Evolutionary conservation across 768 basidiomycete species (phyloP), one percentile per base, ranked within the genome.

Genomic region (Hypsizygus marmoreus): DNA sequence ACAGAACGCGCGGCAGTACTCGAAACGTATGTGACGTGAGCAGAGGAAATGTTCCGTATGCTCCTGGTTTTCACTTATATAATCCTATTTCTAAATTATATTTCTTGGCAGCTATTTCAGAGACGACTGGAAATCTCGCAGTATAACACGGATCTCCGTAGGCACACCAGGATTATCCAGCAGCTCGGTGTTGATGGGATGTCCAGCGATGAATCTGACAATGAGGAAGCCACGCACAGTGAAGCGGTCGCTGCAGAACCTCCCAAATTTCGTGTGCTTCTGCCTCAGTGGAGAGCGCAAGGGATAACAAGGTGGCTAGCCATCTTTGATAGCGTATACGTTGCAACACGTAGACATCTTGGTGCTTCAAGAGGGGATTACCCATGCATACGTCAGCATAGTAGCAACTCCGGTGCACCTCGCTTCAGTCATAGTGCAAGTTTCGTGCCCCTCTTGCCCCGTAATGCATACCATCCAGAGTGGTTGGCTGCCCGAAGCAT

Each of bases 161-260:
- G 16, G n/a, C 60, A 61, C 23, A 43, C 41, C 2, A 7, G 23
- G 8, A 50, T 61, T 39, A 52, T 61, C 1, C 51, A 59, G 29
- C 30, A 34, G 9, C 52, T 61, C 10, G 56, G 60, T 6, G 24
- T 50, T 0, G 54, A 59, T 24, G 60, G 60, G 3, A 62, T 62
- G 60, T 62, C 60, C 6, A 56, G 54, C 34, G 55, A 62, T 45
- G 54, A 62, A 35, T 59, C 58, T 10, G 56, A 59, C 10, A 19
- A 48, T 3, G 41, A 52, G 10, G 42, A 51, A 3, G 33, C 19
- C 10, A 30, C 30, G 1, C 1, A 10, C 2, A 2, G 8, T 17
- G 11, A 10, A 12, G 14, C 16, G 8, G 28, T 20, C 11, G 24
- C 19, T n/a, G 12, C 19, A 8, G 11, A 14, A 8, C 26, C 30